Evolutionary conservation across 2,329 filamentous ascomycete species (phyloP).

Genomic region (Diaporthe vaccinii): DNA sequence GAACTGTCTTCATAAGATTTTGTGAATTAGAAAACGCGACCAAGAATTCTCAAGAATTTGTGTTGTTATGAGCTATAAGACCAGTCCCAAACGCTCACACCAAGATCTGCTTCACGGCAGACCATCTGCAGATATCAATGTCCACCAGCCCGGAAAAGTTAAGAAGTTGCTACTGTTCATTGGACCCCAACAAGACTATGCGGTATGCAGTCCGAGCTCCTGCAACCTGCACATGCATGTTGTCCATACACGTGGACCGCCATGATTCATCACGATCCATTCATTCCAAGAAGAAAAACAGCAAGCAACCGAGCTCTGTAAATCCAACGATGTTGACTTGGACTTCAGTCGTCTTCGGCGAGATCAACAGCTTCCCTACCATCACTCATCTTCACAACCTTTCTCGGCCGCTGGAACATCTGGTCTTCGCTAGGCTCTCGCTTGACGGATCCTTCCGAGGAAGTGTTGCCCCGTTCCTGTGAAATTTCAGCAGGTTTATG

Average conservation of each 20-base stretch:
- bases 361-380: slow-evolving; percentile 39
- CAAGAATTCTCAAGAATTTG: neutral
- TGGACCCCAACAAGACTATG: too few relatives aligned
- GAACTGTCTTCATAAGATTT: neutral
- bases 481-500: neutral
- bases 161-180: too few relatives aligned
- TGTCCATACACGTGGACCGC: too few relatives aligned
- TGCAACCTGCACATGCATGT: too few relatives aligned
- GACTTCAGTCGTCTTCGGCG: slow-evolving; percentile 19
- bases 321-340: neutral
- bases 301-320: too few relatives aligned
- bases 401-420: slow-evolving; percentile 6
- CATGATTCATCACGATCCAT: too few relatives aligned
- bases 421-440: slow-evolving; percentile 44
- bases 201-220: too few relatives aligned
- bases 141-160: too few relatives aligned
- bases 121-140: neutral
- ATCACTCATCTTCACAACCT: slow-evolving; percentile 32
- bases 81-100: neutral
- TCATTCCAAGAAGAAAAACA: too few relatives aligned
- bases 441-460: slow-evolving; percentile 44
- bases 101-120: neutral
- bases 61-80: neutral
- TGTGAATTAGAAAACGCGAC: neutral
- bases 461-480: neutral